Conservation (phyloP, 768 basidiomycete genomes). For the Calvatia gigantea region DNA sequence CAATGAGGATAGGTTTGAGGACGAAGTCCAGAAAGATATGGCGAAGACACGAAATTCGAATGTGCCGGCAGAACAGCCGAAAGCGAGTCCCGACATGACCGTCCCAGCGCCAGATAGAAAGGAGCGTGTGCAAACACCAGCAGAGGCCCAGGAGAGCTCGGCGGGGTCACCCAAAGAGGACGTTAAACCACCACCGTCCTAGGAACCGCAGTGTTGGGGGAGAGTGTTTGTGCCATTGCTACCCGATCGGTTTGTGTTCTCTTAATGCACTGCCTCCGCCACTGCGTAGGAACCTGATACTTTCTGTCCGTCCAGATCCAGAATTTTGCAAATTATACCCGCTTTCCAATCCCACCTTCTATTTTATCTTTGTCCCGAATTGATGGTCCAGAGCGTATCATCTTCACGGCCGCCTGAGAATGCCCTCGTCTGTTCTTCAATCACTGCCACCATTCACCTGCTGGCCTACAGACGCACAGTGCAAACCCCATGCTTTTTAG, state of each 20-base stretch:
- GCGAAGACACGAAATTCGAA: constrained; percentile 32
- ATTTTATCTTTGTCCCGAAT: no score
- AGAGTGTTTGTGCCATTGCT: background rate
- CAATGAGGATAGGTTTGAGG: constrained; percentile 43
- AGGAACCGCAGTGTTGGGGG: background rate
- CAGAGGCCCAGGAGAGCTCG: background rate
- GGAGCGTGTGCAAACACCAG: background rate
- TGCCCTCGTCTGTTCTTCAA: no score
- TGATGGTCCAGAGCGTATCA: no score
- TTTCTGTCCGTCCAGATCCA: no score
- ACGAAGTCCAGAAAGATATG: constrained; percentile 32
- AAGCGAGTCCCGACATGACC: constrained; percentile 23
- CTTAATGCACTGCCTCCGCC: no score
- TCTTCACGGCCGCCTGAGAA: no score
- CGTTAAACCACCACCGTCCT: background rate
- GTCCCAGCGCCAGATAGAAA: background rate
- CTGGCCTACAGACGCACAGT: no score
- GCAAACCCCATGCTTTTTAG: no score
- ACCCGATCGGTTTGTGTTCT: background rate
- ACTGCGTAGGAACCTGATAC: background rate
- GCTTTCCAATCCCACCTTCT: no score
- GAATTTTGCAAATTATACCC: no score
- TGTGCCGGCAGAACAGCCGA: constrained; percentile 21
- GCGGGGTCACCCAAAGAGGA: background rate
- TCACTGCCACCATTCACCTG: no score